phyloP scores from a whole-genome alignment of 2,329 filamentous ascomycete genomes.

The Coniochaeta sp. region DNA sequence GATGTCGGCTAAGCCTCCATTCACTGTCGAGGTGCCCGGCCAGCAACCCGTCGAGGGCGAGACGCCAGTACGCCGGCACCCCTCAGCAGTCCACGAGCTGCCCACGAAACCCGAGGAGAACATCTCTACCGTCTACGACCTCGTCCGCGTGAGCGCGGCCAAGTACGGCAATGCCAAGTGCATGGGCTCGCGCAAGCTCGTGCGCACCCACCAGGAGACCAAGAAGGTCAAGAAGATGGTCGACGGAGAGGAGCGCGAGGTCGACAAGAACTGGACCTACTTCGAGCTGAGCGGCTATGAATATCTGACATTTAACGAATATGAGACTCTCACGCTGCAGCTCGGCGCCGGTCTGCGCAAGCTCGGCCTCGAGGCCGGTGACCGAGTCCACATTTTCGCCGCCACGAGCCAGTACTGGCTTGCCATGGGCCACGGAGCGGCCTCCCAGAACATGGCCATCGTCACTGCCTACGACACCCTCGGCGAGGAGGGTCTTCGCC shows the following conservation, averaged over 20 bases:
- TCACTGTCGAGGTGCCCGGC: conserved; percentile 61
- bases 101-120: conserved; percentile 52
- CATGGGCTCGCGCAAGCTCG: conserved; percentile 63
- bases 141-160: conserved; percentile 59
- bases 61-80: conserved; percentile 65
- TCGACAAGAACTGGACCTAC: conserved; percentile 83
- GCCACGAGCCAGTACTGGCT: conserved; percentile 57
- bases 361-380: conserved; percentile 61
- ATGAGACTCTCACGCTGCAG: conserved; percentile 61
- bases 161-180: conserved; percentile 59
- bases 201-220: conserved; percentile 72
- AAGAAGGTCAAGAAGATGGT: conserved; percentile 88
- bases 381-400: conserved; percentile 73
- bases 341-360: conserved; percentile 65
- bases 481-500: conserved; percentile 66
- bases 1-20: conserved; percentile 54
- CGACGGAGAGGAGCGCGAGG: conserved; percentile 69
- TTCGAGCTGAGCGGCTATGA: conserved; percentile 76
- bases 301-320: conserved; percentile 72
- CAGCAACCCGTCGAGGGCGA: conserved; percentile 60
- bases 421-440: conserved; percentile 40
- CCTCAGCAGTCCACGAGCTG: conserved; percentile 54
- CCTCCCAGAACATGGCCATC: conserved; percentile 73
- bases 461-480: conserved; percentile 81
- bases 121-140: conserved; percentile 68